A percentile compares a stretch with the other conserved stretches of the same genome.
These are phyloP conservation scores for Eruca vesicaria DNA, from an alignment of 441 rosid species.

Conservation along the genomic window DNA sequence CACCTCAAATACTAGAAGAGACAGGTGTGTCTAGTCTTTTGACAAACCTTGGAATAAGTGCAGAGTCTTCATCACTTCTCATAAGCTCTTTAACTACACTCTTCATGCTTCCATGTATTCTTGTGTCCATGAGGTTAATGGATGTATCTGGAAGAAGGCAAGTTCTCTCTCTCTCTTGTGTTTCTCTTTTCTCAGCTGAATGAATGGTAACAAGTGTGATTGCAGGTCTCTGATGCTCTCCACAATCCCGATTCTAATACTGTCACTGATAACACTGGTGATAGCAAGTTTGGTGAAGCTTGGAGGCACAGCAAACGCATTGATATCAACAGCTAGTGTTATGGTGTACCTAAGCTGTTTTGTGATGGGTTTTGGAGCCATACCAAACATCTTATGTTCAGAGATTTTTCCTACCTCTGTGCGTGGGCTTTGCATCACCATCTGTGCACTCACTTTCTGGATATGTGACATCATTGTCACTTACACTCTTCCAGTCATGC, in stretches of 20 bases:
- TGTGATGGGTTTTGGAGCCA: constrained; percentile 60
- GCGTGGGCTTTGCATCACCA: constrained; percentile 71
- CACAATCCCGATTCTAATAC: constrained; percentile 49
- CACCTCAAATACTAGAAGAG: constrained; percentile 54
- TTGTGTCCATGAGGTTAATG: constrained; percentile 53
- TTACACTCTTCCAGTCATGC: constrained; percentile 51
- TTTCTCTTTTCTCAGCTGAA: background rate
- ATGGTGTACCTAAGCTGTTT: constrained; percentile 48
- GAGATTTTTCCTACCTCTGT: constrained; percentile 62
- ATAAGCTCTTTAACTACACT: constrained; percentile 47
- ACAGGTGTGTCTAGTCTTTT: constrained; percentile 53
- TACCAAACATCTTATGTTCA: constrained; percentile 56
- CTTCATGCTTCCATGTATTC: constrained; percentile 55
- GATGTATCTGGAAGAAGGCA: constrained; percentile 59
- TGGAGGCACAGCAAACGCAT: constrained; percentile 34
- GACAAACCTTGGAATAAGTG: constrained; percentile 39
- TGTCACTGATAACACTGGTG: constrained; percentile 40
- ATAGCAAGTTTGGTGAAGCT: constrained; percentile 38
- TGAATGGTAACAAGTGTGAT: background rate
- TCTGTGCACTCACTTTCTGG: constrained; percentile 70
- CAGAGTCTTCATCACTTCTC: constrained; percentile 52
- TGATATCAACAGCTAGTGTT: constrained; percentile 43
- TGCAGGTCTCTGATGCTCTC: constrained; percentile 48
- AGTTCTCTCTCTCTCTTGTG: constrained; percentile 4
- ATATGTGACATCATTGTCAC: constrained; percentile 57